phyloP scores from a whole-genome alignment of 1,139 yeast species.

The Magnusiomyces fungicola region DNA sequence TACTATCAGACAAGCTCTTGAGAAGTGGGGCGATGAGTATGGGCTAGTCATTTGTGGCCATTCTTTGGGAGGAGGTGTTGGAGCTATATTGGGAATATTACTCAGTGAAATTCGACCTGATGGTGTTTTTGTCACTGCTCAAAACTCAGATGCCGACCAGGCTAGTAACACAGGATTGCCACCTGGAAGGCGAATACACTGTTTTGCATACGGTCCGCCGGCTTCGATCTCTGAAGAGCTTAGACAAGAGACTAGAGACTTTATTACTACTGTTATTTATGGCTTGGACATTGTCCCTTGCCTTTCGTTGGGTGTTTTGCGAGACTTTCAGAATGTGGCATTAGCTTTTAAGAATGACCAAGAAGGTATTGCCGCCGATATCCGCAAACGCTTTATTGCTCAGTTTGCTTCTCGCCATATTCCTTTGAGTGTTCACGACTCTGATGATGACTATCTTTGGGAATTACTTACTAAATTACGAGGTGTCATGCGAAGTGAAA shows the following conservation, averaged over 20 bases:
- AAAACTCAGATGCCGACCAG: constrained; percentile 6
- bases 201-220: constrained; percentile 34
- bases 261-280: constrained; percentile 31
- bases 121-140: constrained; percentile 22
- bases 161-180: constrained; percentile 22
- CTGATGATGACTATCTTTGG: constrained; percentile 29
- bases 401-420: constrained; percentile 26
- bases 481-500: constrained; percentile 29
- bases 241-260: constrained; percentile 24
- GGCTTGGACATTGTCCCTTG: constrained; percentile 33
- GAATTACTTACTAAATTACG: constrained; percentile 26
- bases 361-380: constrained; percentile 25
- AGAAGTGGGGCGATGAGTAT: constrained; percentile 25
- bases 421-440: constrained; percentile 22
- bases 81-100: constrained; percentile 30
- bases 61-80: constrained; percentile 35
- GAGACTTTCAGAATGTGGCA: constrained; percentile 32
- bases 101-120: constrained; percentile 21
- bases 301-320: constrained; percentile 30
- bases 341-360: constrained; percentile 26
- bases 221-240: constrained; percentile 28
- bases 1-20: constrained; percentile 26
- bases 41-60: constrained; percentile 33
- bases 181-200: constrained; percentile 27
- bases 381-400: constrained; percentile 25